A percentile compares a stretch with the other conserved stretches of the same genome.
Conservation (phyloP, 164 flowering plant genomes). For the Nymphaea thermarum region DNA sequence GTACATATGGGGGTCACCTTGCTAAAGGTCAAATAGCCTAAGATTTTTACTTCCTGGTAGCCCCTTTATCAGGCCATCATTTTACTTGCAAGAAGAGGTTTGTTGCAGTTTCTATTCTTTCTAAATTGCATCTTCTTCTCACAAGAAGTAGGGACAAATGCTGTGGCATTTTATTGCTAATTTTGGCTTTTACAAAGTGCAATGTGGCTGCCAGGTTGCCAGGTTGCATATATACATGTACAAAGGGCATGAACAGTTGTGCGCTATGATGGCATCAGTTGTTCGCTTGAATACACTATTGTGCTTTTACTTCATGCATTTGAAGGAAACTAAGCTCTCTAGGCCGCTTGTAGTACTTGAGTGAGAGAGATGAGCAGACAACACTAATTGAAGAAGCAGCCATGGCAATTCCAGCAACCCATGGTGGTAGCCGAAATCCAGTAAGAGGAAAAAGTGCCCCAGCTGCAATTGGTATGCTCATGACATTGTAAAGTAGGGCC, state of each 20-base stretch:
- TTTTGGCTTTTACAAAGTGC: not conserved
- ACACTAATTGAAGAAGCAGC: slow-evolving; percentile 52
- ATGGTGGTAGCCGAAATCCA: slow-evolving; percentile 37
- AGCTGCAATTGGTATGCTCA: slow-evolving; percentile 39
- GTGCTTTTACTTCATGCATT: not conserved
- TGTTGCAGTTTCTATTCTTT: not conserved
- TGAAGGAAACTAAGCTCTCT: slow-evolving; percentile 3
- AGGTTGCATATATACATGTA: not conserved
- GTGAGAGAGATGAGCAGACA: slow-evolving; percentile 17
- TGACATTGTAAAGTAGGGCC: slow-evolving; percentile 33
- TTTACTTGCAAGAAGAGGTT: not conserved
- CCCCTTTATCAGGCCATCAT: too few relatives aligned
- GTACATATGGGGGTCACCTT: too few relatives aligned
- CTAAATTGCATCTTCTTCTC: not conserved
- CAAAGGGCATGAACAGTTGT: not conserved
- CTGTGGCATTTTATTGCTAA: not conserved
- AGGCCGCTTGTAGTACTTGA: slow-evolving; percentile 7
- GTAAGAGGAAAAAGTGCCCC: slow-evolving; percentile 34
- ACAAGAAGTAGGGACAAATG: not conserved
- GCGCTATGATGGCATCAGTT: not conserved
- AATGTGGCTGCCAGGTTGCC: not conserved
- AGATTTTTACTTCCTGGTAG: too few relatives aligned
- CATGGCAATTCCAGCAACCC: slow-evolving; percentile 56
- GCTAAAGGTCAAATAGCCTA: too few relatives aligned
- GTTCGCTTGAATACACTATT: not conserved